These are phyloP conservation scores for Xylariaceae sp. DNA, from an alignment of 2,329 filamentous ascomycete genomes.

Conservation along the genomic window DNA sequence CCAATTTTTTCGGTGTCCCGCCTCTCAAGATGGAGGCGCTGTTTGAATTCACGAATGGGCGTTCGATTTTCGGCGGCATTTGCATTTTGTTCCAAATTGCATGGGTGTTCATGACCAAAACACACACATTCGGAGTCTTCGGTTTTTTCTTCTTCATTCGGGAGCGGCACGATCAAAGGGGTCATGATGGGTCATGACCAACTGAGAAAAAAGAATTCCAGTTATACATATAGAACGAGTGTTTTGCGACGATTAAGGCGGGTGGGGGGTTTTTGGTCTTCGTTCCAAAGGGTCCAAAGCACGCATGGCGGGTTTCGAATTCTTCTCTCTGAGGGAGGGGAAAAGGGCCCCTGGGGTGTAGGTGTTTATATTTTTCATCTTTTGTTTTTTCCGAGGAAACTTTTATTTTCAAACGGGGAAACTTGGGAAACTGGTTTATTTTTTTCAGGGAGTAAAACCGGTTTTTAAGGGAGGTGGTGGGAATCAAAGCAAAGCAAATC, in stretches of 20 bases:
- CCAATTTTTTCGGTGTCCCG: conserved; percentile 31
- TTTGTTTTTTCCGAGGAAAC: neutral
- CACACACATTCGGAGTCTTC: conserved; percentile 42
- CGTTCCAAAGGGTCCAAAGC: conserved; percentile 17
- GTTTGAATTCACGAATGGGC: conserved; percentile 42
- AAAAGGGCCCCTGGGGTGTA: conserved; percentile 12
- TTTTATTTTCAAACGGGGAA: neutral
- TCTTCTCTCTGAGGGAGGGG: conserved; percentile 17
- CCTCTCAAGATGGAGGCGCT: conserved; percentile 37
- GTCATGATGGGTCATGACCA: conserved; percentile 47
- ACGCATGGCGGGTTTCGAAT: conserved; percentile 24
- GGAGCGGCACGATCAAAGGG: conserved; percentile 41
- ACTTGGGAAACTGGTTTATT: neutral
- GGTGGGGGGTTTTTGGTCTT: conserved; percentile 37
- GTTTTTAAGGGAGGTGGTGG: too few species aligned
- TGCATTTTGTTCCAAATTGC: conserved; percentile 42
- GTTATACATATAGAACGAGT: conserved; percentile 47
- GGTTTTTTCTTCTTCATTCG: conserved; percentile 35
- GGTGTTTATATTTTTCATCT: conserved; percentile 15
- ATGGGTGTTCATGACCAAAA: conserved; percentile 40
- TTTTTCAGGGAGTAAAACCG: conserved; percentile 27
- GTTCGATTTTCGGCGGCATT: conserved; percentile 40
- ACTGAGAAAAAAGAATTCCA: conserved; percentile 40
- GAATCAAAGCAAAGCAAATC: too few species aligned
- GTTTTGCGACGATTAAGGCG: conserved; percentile 35